Base-by-base conservation (phyloP, 495 filamentous ascomycete species). In the Xylaria flabelliformis region DNA sequence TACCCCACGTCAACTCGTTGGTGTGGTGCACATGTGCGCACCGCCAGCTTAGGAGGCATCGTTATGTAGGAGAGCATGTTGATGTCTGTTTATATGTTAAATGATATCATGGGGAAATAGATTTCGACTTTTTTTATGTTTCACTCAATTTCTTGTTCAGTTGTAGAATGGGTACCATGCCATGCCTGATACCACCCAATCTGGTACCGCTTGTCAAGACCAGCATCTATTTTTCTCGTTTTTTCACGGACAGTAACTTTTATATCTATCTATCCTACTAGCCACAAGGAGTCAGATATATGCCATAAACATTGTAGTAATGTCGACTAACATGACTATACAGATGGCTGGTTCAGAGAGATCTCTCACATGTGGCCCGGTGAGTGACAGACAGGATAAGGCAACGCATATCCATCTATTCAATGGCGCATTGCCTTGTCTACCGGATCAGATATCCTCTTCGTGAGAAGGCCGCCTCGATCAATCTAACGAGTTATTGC, bases 301-400 rank as follows among this genome's bases (percentile, higher is more conserved):
- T 42, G 39, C 53, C 24, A 65, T n/a, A 64, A 36, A 32, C 32
- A 41, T 7, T 68, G 26, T 29, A 48, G 41, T 21, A 5, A 67
- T 62, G 24, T 67, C 70, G 21, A 69, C 77, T 71, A 24, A 75
- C 64, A 68, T 56, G 62, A 64, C 72, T 29, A 56, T 65, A 46
- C 69, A 97, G 95, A 98, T 97, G 96, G 95, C 85, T 99, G 96
- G 97, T 98, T 98, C 91, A 94, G 94, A 80, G 97, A 98, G 85
- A 91, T 97, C 83, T 97, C 93, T 71, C 85, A 93, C 77, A 97
- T 98, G 94, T 99, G 97, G 96, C 96, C 96, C 62, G 96, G 83
- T 85, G 71, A 80, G 83, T 82, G 62, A 72, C 56, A 34, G 26
- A 41, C 58, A 9, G 26, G 39, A 51, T 24, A 46, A 59, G 50